These are phyloP conservation scores for Trichosporon coremiiforme DNA, from an alignment of 1,284 basidiomycete species.

Conservation along the genomic window DNA sequence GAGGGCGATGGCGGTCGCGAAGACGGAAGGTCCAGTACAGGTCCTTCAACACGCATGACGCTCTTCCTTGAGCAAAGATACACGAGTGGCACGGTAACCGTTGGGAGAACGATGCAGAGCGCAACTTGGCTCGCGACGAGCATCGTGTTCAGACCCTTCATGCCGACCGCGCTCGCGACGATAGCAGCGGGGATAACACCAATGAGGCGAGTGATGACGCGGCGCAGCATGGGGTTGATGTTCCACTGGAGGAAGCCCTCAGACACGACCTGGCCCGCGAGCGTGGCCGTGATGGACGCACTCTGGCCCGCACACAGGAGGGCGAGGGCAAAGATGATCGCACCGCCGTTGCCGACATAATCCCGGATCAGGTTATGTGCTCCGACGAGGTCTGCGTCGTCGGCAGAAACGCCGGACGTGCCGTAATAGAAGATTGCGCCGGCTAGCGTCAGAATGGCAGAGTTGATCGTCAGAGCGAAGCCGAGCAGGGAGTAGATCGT, in stretches of 20 bases:
- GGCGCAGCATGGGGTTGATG: conserved; percentile 75
- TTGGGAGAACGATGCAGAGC: conserved; percentile 84
- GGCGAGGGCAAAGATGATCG: conserved; percentile 80
- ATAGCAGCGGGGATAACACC: conserved; percentile 83
- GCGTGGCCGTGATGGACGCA: conserved; percentile 86
- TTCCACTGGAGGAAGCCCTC: conserved; percentile 94
- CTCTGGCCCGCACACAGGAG: conserved; percentile 85
- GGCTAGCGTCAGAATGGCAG: conserved; percentile 65
- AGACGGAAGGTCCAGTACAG: conserved; percentile 32
- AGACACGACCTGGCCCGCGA: conserved; percentile 87
- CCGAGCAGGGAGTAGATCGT: conserved; percentile 64
- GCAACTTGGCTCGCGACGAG: conserved; percentile 87
- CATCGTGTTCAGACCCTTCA: conserved; percentile 73
- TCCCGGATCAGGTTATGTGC: conserved; percentile 72
- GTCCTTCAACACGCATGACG: conserved; percentile 67
- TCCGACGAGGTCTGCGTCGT: conserved; percentile 75
- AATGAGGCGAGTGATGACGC: conserved; percentile 79
- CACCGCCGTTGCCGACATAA: conserved; percentile 71
- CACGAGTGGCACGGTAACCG: conserved; percentile 77
- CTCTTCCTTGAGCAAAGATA: conserved; percentile 70
- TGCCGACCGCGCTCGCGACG: conserved; percentile 75
- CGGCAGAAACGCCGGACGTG: conserved; percentile 37
- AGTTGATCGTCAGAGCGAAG: conserved; percentile 84
- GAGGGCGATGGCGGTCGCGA: neutral
- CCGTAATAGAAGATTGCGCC: conserved; percentile 73